Percentiles rank a stretch among this genome's conserved stretches.
phyloP scores from a whole-genome alignment of 176 grass and related monocot species.

The Urochloa ruziziensis region DNA sequence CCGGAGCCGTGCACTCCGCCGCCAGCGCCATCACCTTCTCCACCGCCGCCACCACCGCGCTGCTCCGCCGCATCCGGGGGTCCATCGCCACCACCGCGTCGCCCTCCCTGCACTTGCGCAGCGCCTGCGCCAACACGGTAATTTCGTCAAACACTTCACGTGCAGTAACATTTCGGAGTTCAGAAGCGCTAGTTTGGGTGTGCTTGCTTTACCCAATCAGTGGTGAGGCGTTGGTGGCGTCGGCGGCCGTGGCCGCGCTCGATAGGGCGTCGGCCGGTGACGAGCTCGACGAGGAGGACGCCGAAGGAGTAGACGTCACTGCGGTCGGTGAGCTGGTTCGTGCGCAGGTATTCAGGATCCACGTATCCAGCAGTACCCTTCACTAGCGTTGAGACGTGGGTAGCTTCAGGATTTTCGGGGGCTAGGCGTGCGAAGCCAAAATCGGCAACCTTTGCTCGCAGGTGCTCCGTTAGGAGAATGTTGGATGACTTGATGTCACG shows the following conservation, averaged over 20 bases:
- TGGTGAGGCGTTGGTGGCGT: conserved; percentile 70
- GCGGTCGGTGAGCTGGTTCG: conserved; percentile 84
- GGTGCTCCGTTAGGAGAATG: conserved; percentile 72
- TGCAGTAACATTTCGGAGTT: background rate
- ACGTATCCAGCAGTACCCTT: conserved; percentile 92
- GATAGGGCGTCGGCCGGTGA: conserved; percentile 81
- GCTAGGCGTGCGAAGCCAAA: conserved; percentile 80
- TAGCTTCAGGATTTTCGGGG: conserved; percentile 54
- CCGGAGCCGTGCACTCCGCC: conserved; percentile 54
- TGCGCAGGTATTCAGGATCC: conserved; percentile 84
- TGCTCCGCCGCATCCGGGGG: conserved; percentile 58
- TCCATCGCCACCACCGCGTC: conserved; percentile 84
- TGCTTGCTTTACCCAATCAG: conserved; percentile 61
- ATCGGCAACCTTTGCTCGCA: conserved; percentile 84
- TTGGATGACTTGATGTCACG: conserved; percentile 91
- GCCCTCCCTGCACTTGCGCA: conserved; percentile 61
- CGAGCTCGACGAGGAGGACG: conserved; percentile 86
- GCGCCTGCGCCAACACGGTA: conserved; percentile 52
- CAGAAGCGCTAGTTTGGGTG: background rate
- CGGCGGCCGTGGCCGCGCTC: conserved; percentile 53
- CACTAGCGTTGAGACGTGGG: conserved; percentile 82
- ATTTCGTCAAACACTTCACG: conserved; percentile 41
- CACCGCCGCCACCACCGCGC: conserved; percentile 56
- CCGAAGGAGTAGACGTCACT: conserved; percentile 98
- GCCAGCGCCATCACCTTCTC: conserved; percentile 74